Base-by-base conservation (phyloP, 768 basidiomycete species). In the Russula ochroleuca region DNA sequence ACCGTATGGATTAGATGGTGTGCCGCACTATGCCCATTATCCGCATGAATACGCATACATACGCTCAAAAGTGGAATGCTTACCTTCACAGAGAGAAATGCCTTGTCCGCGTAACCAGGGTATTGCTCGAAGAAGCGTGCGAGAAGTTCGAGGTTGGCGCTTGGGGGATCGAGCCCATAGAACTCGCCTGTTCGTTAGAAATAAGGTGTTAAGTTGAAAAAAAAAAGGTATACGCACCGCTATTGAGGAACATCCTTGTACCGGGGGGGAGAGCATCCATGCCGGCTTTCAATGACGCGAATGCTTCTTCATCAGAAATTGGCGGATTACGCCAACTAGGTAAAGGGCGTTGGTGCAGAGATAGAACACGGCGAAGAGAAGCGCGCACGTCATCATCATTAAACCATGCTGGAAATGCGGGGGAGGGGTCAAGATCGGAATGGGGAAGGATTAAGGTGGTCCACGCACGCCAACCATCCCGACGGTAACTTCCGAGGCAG, bases 271-370 rank as follows among this genome's bases (percentile, higher is more conserved):
- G 69, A 1, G 73, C 70, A 48, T 79, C 75, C 63, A 82, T 69
- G 1, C 78, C 79, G 10, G 78, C 79, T 70, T 82, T 84, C 74
- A 89, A 84, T 2, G 83, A 75, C 35, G 80, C 81, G 66, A 89
- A 87, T 15, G 81, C 81, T 49, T 83, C 78, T 63, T 85, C 84
- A 61, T 88, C 85, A 1, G 82, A 74, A 38, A 78, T 71, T 17
- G 77, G 75, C n/a, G 69, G 67, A 52, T 63, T 43, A 19, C 67
- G 65, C 61, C 65, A 68, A 28, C 65, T 63, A 11, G 31, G 19
- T 31, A 51, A n/a, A 47, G 35, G 31, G 21, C 15, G 15, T 57
- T 19, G 25, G 28, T 14, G 10, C 11, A 15, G 41, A 25, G 31
- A 23, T 15, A 50, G 10, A 23, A 45, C 23, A 35, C 31, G 69